phyloP scores from a whole-genome alignment of 768 basidiomycete species.

The Ramaria sp. region DNA sequence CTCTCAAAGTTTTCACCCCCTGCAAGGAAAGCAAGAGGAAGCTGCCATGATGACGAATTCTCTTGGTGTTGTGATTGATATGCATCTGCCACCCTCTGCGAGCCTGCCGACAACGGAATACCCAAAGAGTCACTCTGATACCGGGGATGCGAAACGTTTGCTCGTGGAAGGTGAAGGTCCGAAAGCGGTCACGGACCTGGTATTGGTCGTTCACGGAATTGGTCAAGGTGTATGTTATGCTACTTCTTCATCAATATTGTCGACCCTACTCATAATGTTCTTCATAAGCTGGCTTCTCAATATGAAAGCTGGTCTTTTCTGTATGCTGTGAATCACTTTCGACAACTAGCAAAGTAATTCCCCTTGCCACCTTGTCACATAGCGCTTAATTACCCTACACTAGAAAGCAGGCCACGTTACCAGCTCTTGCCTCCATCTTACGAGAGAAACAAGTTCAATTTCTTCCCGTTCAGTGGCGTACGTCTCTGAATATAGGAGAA shows the following conservation, averaged over 20 bases:
- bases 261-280: not conserved
- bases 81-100: not conserved
- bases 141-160: slow-evolving; percentile 11
- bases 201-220: slow-evolving; percentile 35
- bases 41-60: not conserved
- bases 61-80: not conserved
- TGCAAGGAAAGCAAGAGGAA: not conserved
- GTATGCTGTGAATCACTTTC: slow-evolving; percentile 30
- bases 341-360: slow-evolving; percentile 25
- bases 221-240: slow-evolving; percentile 19
- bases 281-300: slow-evolving; percentile 21
- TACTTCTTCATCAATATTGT: not conserved
- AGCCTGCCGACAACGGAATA: not conserved
- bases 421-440: slow-evolving; percentile 30
- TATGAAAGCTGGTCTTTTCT: slow-evolving; percentile 34
- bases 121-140: not conserved
- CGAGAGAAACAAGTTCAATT: slow-evolving; percentile 30
- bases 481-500: slow-evolving; percentile 23
- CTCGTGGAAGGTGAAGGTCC: slow-evolving; percentile 7
- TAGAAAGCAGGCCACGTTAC: slow-evolving; percentile 27
- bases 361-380: not conserved
- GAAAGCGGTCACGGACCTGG: slow-evolving; percentile 27
- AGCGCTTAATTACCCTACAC: not conserved
- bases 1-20: not conserved
- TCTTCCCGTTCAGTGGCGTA: slow-evolving; percentile 33